Conservation (phyloP, 164 flowering plant genomes). For the Macadamia integrifolia region DNA sequence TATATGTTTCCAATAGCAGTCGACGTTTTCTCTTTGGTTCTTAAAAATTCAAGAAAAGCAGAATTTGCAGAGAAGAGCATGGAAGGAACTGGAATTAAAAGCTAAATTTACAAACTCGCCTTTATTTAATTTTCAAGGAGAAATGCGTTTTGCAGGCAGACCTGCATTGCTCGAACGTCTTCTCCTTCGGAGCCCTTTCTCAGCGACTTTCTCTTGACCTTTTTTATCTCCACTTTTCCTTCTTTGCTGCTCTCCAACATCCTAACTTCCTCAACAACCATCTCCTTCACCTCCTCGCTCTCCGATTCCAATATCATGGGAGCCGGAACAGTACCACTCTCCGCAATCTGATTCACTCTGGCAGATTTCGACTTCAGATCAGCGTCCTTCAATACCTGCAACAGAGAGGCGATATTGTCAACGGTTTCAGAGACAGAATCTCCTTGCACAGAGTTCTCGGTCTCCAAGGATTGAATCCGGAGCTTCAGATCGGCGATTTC, state of each 20-base stretch:
- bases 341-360: slow-evolving; percentile 35
- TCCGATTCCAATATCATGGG: slow-evolving; percentile 37
- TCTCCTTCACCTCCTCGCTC: slow-evolving; percentile 26
- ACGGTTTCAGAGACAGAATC: slow-evolving; percentile 31
- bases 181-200: slow-evolving; percentile 84
- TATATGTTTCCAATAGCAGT: too few species aligned
- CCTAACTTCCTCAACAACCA: slow-evolving; percentile 34
- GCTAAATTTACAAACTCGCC: too few species aligned
- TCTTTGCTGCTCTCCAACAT: slow-evolving; percentile 20
- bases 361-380: slow-evolving; percentile 11
- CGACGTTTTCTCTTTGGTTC: too few species aligned
- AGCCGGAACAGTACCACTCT: slow-evolving; percentile 33
- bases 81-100: too few species aligned
- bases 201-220: slow-evolving; percentile 31
- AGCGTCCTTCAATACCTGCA: slow-evolving; percentile 42
- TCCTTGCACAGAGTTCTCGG: slow-evolving; percentile 10
- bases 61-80: too few species aligned
- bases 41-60: too few species aligned
- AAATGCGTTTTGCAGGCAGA: slow-evolving; percentile 28
- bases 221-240: slow-evolving; percentile 13
- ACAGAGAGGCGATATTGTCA: slow-evolving; percentile 21
- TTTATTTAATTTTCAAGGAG: too few species aligned
- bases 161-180: slow-evolving; percentile 81
- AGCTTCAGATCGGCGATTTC: slow-evolving; percentile 47
- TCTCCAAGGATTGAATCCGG: slow-evolving; percentile 45